These are phyloP conservation scores for Coriolopsis trogii DNA, from an alignment of 1,284 basidiomycete genomes.

Conservation along the genomic window DNA sequence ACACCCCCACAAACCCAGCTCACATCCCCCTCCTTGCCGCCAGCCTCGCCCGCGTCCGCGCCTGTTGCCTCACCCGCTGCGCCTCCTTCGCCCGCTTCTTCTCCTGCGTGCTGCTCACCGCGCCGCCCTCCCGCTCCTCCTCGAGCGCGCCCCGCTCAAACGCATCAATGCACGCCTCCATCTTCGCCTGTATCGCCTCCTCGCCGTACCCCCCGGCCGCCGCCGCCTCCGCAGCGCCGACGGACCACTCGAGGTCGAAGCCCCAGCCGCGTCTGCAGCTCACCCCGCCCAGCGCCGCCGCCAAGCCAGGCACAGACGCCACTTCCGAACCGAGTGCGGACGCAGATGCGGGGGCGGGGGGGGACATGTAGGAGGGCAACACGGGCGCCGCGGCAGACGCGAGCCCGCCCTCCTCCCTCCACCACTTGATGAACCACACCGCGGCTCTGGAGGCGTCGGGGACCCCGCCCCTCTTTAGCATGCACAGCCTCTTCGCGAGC, in stretches of 20 bases:
- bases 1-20: not conserved
- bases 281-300: slow-evolving; percentile 1
- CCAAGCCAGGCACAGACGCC: slow-evolving; percentile 16
- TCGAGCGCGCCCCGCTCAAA: slow-evolving; percentile 46
- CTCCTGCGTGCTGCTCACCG: slow-evolving; percentile 69
- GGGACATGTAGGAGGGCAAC: too few species aligned
- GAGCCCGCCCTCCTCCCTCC: slow-evolving; percentile 73
- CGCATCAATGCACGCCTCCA: slow-evolving; percentile 69
- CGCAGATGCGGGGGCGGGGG: too few species aligned
- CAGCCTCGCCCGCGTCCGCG: slow-evolving; percentile 33
- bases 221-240: slow-evolving; percentile 34
- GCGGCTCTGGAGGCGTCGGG: slow-evolving; percentile 73
- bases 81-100: slow-evolving; percentile 62
- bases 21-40: slow-evolving; percentile 13
- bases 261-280: slow-evolving; percentile 65
- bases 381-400: slow-evolving; percentile 40
- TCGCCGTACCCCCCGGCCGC: slow-evolving; percentile 39
- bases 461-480: slow-evolving; percentile 77
- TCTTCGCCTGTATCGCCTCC: slow-evolving; percentile 56
- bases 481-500: slow-evolving; percentile 78
- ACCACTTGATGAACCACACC: slow-evolving; percentile 82
- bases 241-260: slow-evolving; percentile 77
- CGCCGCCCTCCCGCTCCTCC: slow-evolving; percentile 56
- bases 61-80: slow-evolving; percentile 46
- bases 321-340: too few species aligned